These are phyloP conservation scores for Mycosphaerelloides madeirae DNA, from an alignment of 2,329 filamentous ascomycete genomes.

Conservation along the genomic window DNA sequence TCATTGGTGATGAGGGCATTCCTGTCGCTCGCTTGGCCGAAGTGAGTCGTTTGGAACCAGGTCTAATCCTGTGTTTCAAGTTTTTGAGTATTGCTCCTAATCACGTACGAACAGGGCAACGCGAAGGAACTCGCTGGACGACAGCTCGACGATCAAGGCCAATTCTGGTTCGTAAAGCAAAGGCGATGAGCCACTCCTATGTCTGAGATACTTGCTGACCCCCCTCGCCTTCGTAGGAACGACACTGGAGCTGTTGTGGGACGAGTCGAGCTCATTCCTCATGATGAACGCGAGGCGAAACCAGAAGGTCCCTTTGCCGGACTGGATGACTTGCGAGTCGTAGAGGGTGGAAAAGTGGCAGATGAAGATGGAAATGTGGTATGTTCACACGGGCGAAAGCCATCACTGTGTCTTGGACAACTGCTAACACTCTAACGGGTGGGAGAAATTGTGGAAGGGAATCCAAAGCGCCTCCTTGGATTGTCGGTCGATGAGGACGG, in stretches of 20 bases:
- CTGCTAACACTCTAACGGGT: too few relatives aligned
- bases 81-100: too few relatives aligned
- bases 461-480: conserved; percentile 63
- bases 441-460: conserved; percentile 51
- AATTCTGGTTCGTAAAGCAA: too few relatives aligned
- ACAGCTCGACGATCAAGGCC: conserved; percentile 67
- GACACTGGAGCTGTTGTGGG: conserved; percentile 68
- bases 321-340: conserved; percentile 45
- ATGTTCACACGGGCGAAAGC: too few relatives aligned
- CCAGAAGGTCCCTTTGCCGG: conserved; percentile 49
- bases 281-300: conserved; percentile 55
- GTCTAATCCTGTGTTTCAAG: too few relatives aligned
- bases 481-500: conserved; percentile 75
- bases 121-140: conserved; percentile 59
- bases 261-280: conserved; percentile 62
- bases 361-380: conserved; percentile 49
- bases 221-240: too few relatives aligned
- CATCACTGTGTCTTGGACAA: too few relatives aligned
- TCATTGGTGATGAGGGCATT: conserved; percentile 48
- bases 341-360: conserved; percentile 45
- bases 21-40: conserved; percentile 62
- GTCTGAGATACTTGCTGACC: too few relatives aligned
- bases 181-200: too few relatives aligned
- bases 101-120: too few relatives aligned
- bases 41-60: too few relatives aligned